Conservation (phyloP, 208 protist species). For the Trypanosoma vivax region DNA sequence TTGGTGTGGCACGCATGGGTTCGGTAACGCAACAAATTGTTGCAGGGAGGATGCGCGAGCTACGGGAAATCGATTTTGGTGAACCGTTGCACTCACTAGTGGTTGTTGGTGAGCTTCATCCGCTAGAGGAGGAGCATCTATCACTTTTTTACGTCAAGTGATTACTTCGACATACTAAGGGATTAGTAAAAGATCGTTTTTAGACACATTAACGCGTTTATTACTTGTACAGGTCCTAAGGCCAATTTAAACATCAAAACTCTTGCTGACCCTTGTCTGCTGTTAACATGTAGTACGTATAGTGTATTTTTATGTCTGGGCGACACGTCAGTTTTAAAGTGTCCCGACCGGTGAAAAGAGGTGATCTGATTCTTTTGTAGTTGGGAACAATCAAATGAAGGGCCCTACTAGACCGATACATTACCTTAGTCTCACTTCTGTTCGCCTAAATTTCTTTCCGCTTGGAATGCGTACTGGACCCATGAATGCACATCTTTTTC, state of each 20-base stretch:
- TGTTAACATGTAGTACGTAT: no score
- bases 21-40: constrained; percentile 89
- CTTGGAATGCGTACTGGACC: constrained; percentile 59
- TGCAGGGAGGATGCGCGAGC: constrained; percentile 87
- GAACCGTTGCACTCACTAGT: constrained; percentile 96
- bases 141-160: constrained; percentile 40
- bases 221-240: no score
- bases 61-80: constrained; percentile 95
- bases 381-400: constrained; percentile 9
- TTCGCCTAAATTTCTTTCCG: constrained; percentile 62
- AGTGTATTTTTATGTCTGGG: no score
- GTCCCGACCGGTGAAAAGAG: no score
- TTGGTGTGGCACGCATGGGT: constrained; percentile 97
- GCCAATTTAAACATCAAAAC: no score
- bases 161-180: constrained; percentile 6
- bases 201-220: no score
- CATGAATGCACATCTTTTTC: constrained; percentile 52
- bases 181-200: background rate
- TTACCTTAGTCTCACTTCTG: constrained; percentile 4
- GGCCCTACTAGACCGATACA: constrained; percentile 9
- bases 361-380: no score
- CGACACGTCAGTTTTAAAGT: no score
- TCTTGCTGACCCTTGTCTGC: no score
- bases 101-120: constrained; percentile 93
- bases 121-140: constrained; percentile 91